Percentiles rank a stretch among this genome's conserved stretches.
Conservation (phyloP, 1,284 basidiomycete species). For the Mycena sp. region DNA sequence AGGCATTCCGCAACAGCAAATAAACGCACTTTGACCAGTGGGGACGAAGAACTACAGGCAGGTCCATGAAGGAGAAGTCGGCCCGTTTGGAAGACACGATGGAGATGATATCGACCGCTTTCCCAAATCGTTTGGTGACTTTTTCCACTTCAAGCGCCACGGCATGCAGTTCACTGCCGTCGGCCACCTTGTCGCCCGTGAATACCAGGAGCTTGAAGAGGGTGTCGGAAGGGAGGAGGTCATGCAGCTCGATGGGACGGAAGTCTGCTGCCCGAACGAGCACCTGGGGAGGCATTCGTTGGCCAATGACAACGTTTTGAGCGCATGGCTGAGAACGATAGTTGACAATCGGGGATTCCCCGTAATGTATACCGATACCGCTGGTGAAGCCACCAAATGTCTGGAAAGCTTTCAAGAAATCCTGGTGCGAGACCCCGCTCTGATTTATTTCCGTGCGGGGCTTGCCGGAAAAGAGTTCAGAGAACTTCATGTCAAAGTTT, state of each 20-base stretch:
- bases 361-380: slow-evolving; percentile 73
- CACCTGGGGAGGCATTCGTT: slow-evolving; percentile 66
- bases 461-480: slow-evolving; percentile 81
- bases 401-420: slow-evolving; percentile 72
- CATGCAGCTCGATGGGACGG: slow-evolving; percentile 73
- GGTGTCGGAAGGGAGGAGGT: slow-evolving; percentile 71
- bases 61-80: slow-evolving; percentile 55
- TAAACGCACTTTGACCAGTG: slow-evolving; percentile 73
- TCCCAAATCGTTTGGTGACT: slow-evolving; percentile 36
- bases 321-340: slow-evolving; percentile 55
- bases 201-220: slow-evolving; percentile 83
- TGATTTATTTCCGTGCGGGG: slow-evolving; percentile 64
- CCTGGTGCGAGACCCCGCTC: slow-evolving; percentile 72
- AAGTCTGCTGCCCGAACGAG: slow-evolving; percentile 73
- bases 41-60: slow-evolving; percentile 60
- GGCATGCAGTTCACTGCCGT: slow-evolving; percentile 34
- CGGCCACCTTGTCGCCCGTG: slow-evolving; percentile 56
- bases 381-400: slow-evolving; percentile 68
- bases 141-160: slow-evolving; percentile 49
- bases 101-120: slow-evolving; percentile 65
- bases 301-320: slow-evolving; percentile 60
- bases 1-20: not conserved
- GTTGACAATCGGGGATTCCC: slow-evolving; percentile 60
- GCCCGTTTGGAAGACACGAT: slow-evolving; percentile 59
- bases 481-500: slow-evolving; percentile 80